Evolutionary conservation across 2,329 filamentous ascomycete species (phyloP).

Genomic region (Epichloe aotearoae): DNA sequence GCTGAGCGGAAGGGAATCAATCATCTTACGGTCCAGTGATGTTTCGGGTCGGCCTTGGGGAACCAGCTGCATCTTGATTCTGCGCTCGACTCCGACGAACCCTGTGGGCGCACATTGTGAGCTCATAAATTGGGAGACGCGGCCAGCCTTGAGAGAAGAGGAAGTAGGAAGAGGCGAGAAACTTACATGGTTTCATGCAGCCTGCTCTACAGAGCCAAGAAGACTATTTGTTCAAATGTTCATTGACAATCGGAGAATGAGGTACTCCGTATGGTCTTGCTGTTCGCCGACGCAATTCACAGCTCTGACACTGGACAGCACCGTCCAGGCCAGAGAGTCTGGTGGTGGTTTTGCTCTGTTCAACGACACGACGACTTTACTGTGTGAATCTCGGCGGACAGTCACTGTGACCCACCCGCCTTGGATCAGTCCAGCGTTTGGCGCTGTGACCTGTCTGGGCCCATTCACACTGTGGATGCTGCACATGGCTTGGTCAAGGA

Average conservation of each 20-base stretch:
- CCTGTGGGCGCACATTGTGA: conserved; percentile 4
- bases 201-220: neutral
- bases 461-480: conserved; percentile 8
- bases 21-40: conserved; percentile 26
- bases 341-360: neutral
- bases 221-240: neutral
- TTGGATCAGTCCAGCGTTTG: neutral
- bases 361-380: neutral
- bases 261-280: too few species aligned
- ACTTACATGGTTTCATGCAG: conserved; percentile 1
- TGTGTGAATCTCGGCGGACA: neutral
- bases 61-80: conserved; percentile 8
- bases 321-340: too few species aligned
- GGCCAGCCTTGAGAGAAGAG: neutral
- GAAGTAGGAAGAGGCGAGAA: neutral
- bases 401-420: neutral
- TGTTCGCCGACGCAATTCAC: neutral
- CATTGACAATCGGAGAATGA: too few species aligned
- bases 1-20: neutral
- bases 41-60: conserved; percentile 17
- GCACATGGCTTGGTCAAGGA: neutral
- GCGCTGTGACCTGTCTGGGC: neutral
- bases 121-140: neutral
- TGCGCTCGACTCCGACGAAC: conserved; percentile 4
- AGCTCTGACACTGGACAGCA: neutral